phyloP scores from a whole-genome alignment of 2,329 filamentous ascomycete genomes.

The Diplodia seriata region DNA sequence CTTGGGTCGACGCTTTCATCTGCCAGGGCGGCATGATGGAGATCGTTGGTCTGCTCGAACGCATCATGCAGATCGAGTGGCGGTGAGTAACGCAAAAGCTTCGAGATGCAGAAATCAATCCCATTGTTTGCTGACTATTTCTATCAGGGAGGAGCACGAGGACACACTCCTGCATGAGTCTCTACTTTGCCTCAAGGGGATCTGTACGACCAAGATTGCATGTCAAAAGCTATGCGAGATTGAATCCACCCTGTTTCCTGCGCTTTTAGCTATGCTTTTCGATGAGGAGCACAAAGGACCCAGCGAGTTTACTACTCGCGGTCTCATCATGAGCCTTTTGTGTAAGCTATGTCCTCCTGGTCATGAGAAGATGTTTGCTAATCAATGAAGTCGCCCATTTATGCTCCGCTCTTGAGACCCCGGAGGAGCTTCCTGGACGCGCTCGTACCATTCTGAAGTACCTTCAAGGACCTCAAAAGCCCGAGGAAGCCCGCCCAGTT shows the following conservation, averaged over 20 bases:
- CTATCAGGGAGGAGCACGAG: constrained; percentile 85
- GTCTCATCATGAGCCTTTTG: constrained; percentile 85
- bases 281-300: constrained; percentile 98
- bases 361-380: background rate
- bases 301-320: constrained; percentile 92
- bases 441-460: constrained; percentile 78
- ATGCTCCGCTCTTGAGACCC: constrained; percentile 58
- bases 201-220: constrained; percentile 89
- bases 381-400: constrained; percentile 73
- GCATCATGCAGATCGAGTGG: constrained; percentile 97
- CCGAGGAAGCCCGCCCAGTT: constrained; percentile 77
- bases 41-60: constrained; percentile 82
- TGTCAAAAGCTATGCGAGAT: constrained; percentile 82
- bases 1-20: constrained; percentile 94
- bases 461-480: constrained; percentile 76
- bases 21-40: constrained; percentile 89
- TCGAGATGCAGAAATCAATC: constrained; percentile 28
- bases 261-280: constrained; percentile 86
- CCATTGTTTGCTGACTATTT: constrained; percentile 38
- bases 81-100: constrained; percentile 61
- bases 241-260: constrained; percentile 82
- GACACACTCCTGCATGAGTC: constrained; percentile 91
- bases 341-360: constrained; percentile 52
- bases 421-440: constrained; percentile 68
- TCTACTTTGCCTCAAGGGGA: constrained; percentile 88